Evolutionary conservation across 1,284 basidiomycete genomes (phyloP), one percentile per base, ranked within the genome.

Genomic region (Trichosporon ovoides): DNA sequence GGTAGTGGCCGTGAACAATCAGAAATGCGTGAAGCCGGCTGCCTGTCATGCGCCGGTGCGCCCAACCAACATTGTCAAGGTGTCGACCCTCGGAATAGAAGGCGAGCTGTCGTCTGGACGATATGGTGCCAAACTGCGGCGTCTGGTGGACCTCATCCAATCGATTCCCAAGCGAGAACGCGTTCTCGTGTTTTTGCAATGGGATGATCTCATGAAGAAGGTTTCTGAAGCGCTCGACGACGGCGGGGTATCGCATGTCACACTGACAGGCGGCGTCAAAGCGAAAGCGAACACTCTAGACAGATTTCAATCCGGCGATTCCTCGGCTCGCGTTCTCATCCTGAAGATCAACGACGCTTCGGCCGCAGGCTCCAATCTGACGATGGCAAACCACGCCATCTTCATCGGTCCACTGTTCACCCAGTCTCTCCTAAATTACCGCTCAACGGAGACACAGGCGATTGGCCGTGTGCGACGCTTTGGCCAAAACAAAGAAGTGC

Each of bases 291-390:
- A 88, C 69, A 87, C 84, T 52, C 79, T 95, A 37, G 87, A 91
- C 68, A 82, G 82, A 65, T 93, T 95, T 83, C 91, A 96, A 78
- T 80, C 84, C 38, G 83, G 85, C 64, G 79, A 82, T 56, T 85
- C 86, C 20, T 58, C 66, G 2, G 58, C 65, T 2, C 86, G 90
- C 10, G 91, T 96, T 2, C 80, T 97, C 33, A 80, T 97, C 55
- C 80, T 97, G 60, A 91, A 91, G 68, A 88, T 95, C 62, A 92
- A 89, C 82, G 91, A 95, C 75, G 91, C 95, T 72, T 91, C 88
- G 60, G 92, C 93, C 2, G 91, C 91, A 52, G 93, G 93, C 52
- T 86, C 90, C 10, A 97, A 97, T 73, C 77, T 97, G 68, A 96
- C 93, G 1, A 86, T 84, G 18, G 93, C 94, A 14, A 97, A 94